Percentiles rank a stretch among this genome's conserved stretches.
Conservation (phyloP, 1,139 yeast genomes). For the Yamadazyma sp. region DNA sequence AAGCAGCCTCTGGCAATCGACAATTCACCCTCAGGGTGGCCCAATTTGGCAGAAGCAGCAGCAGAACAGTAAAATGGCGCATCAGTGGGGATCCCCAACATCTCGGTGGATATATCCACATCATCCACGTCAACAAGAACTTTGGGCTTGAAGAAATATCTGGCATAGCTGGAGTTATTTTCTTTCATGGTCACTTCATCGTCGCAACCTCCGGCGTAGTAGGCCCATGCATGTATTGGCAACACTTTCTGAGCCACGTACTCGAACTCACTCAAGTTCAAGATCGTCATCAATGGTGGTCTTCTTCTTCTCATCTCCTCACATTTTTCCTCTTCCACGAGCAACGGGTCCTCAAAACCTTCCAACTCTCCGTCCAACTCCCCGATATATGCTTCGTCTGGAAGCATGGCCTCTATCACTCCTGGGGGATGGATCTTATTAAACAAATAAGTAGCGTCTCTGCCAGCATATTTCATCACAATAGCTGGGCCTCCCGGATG, state of each 20-base stretch:
- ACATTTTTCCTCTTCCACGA: constrained; percentile 13
- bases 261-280: constrained; percentile 71
- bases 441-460: constrained; percentile 21
- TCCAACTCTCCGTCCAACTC: constrained; percentile 15
- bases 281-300: constrained; percentile 59
- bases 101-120: constrained; percentile 46
- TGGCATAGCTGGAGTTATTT: constrained; percentile 77
- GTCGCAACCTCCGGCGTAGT: constrained; percentile 82
- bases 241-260: constrained; percentile 69
- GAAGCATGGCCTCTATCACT: constrained; percentile 17
- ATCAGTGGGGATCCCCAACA: constrained; percentile 49
- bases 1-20: constrained; percentile 51
- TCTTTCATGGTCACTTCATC: constrained; percentile 84
- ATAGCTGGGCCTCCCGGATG: constrained; percentile 27
- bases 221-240: constrained; percentile 77
- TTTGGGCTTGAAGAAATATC: constrained; percentile 78
- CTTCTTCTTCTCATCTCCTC: constrained; percentile 12
- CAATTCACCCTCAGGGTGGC: constrained; percentile 57
- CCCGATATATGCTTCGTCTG: constrained; percentile 13
- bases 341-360: constrained; percentile 11
- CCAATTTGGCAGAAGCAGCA: constrained; percentile 56
- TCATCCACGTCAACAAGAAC: constrained; percentile 63
- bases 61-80: constrained; percentile 62
- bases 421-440: constrained; percentile 18
- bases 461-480: constrained; percentile 24